Percentiles rank a stretch among this genome's conserved stretches.
Conservation (phyloP, 345 rosid genomes). For the Corymbia maculata region DNA sequence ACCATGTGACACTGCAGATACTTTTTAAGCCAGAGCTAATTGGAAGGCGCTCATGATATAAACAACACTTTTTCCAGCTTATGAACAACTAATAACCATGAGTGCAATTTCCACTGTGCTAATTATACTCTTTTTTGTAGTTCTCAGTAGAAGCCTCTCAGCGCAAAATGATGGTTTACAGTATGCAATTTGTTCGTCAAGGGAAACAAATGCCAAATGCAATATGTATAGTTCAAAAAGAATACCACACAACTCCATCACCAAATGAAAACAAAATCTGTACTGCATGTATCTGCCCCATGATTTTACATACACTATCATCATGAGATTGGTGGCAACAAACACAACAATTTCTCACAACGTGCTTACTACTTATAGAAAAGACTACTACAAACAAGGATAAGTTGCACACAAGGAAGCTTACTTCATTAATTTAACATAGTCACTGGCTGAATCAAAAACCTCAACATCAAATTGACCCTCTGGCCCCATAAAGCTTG, state of each 20-base stretch:
- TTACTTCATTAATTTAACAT: constrained; percentile 88
- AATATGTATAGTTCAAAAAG: background rate
- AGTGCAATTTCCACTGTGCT: background rate
- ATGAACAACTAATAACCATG: background rate
- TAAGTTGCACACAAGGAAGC: constrained; percentile 3
- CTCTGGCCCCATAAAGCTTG: constrained; percentile 69
- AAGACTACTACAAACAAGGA: background rate
- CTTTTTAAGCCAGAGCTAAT: background rate
- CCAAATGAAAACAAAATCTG: background rate
- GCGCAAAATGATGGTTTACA: background rate
- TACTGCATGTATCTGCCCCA: background rate
- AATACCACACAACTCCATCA: background rate
- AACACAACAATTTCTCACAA: background rate
- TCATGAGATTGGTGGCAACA: background rate
- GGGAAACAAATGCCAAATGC: background rate
- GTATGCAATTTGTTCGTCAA: background rate
- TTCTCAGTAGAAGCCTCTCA: background rate
- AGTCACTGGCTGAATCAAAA: constrained; percentile 88
- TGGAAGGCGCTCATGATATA: background rate
- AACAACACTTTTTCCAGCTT: background rate
- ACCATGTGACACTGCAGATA: background rate
- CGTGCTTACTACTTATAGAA: background rate
- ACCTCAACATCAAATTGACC: constrained; percentile 93
- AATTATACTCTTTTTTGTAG: background rate
- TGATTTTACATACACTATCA: background rate